Evolutionary conservation across 1,139 yeast species (phyloP), one percentile per base, ranked within the genome.

Genomic region (Protomyces pachydermus): DNA sequence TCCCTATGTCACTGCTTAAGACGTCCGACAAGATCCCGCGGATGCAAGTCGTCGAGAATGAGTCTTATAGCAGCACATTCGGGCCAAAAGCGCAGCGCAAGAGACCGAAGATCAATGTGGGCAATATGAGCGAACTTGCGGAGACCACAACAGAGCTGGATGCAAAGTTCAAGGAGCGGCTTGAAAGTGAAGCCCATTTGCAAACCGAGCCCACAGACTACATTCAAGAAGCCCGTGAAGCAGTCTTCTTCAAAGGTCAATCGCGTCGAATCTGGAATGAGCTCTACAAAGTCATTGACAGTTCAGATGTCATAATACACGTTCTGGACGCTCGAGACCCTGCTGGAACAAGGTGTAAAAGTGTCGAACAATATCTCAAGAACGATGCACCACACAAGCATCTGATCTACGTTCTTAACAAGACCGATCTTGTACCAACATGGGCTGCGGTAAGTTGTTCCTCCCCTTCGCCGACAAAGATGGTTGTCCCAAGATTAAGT

Each of bases 231-330:
- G 96, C 97, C 39, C 90, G 90, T 74, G 98, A 93, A 76, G 93
- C 95, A 67, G 91, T 93, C 76, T 93, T 93, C 81, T 86, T 87
- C 74, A 93, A 93, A 75, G 98, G 98, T 72, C 98, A 93, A 78
- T 91, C 97, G 63, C 93, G 93, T 78, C 88, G 98, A 79, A 93
- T 93, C 72, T 93, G 98, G 98, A 93, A 93, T 76, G 98, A 93
- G 75, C 81, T 93, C 67, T 93, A 93, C 77, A 93, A 93, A 75
- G 72, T 93, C 64, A 91, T 93, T 71, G 98, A 93, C 76, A 93
- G 98, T 9, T 88, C 97, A 0, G 98, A 93, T 78, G 98, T 93
- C 62, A 95, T 93, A 53, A 88, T 93, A 67, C 98, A 93, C 72
- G 98, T 91, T 16, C 79, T 93, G 67, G 98, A 93, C 78, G 98